phyloP scores from a whole-genome alignment of 495 filamentous ascomycete species.

The Melanomma pulvis-pyrius region DNA sequence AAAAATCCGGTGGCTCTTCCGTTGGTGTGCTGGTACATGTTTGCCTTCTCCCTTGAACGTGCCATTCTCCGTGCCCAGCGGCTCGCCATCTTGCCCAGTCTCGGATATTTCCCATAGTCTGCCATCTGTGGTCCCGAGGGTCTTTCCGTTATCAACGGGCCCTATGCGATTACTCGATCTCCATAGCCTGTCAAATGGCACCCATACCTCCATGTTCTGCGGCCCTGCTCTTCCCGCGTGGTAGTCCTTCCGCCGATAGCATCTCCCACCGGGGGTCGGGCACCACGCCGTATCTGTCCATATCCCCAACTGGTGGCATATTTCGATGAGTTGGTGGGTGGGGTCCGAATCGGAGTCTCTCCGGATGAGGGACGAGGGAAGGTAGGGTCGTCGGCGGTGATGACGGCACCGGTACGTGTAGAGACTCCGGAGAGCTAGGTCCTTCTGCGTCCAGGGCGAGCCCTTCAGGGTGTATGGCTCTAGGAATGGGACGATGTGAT shows the following conservation, averaged over 20 bases:
- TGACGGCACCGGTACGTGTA: conserved; percentile 66
- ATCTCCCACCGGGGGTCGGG: conserved; percentile 61
- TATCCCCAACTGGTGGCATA: conserved; percentile 62
- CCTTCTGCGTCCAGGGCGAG: conserved; percentile 52
- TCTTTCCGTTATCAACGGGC: conserved; percentile 40
- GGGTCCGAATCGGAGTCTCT: conserved; percentile 65
- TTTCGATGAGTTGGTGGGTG: conserved; percentile 64
- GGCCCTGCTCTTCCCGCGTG: conserved; percentile 56
- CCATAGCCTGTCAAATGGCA: conserved; percentile 67
- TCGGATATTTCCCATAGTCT: conserved; percentile 64
- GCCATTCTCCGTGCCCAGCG: conserved; percentile 54
- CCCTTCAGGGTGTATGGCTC: conserved; percentile 28
- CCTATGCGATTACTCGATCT: conserved; percentile 63
- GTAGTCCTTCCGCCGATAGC: conserved; percentile 61
- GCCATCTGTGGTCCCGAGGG: conserved; percentile 45
- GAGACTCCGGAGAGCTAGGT: conserved; percentile 61
- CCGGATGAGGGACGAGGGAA: conserved; percentile 57
- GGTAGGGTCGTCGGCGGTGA: conserved; percentile 61
- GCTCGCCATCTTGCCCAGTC: conserved; percentile 58
- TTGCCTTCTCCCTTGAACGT: conserved; percentile 58
- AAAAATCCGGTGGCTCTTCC: conserved; percentile 58
- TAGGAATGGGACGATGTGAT: conserved; percentile 64
- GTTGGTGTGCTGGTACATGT: conserved; percentile 56
- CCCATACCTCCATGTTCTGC: conserved; percentile 61
- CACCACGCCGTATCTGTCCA: conserved; percentile 70